These are phyloP conservation scores for Tubosaeta brunneosetosa DNA, from an alignment of 768 basidiomycete species.

Conservation along the genomic window DNA sequence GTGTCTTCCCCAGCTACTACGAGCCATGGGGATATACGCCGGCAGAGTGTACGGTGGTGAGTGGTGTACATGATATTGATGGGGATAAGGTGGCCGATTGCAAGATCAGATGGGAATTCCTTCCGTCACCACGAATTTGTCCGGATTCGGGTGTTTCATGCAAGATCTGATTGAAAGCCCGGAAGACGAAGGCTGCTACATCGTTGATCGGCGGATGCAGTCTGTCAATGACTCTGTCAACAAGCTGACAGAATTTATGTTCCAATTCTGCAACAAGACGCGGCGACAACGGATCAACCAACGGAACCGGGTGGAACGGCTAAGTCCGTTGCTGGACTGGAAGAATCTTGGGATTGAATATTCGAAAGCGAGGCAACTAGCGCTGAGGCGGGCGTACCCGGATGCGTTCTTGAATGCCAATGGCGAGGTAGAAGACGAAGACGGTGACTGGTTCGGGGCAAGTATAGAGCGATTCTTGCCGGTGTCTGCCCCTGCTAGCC, in stretches of 20 bases:
- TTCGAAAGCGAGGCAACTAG: constrained; percentile 89
- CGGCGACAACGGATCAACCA: constrained; percentile 98
- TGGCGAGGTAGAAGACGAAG: constrained; percentile 47
- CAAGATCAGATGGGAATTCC: constrained; percentile 88
- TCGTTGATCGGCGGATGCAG: constrained; percentile 87
- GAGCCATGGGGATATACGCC: constrained; percentile 97
- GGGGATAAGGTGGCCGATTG: constrained; percentile 8
- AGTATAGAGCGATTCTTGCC: constrained; percentile 69
- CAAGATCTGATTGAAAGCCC: constrained; percentile 95
- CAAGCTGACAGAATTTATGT: constrained; percentile 74
- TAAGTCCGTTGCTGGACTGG: constrained; percentile 94
- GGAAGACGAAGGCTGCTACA: constrained; percentile 94
- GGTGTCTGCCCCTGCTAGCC: constrained; percentile 82
- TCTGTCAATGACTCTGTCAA: constrained; percentile 89
- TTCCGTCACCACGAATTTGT: constrained; percentile 94
- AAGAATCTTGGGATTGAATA: constrained; percentile 98
- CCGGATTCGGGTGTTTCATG: constrained; percentile 98
- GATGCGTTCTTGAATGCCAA: constrained; percentile 75
- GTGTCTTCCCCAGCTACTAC: constrained; percentile 98
- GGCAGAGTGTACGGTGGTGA: constrained; percentile 95
- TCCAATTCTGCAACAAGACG: constrained; percentile 72
- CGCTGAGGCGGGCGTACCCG: constrained; percentile 90
- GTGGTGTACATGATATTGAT: constrained; percentile 25
- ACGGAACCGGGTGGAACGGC: constrained; percentile 93
- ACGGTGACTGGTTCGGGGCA: constrained; percentile 33